Conservation (phyloP, 148 eudicot species). For the Cornus kousa region DNA sequence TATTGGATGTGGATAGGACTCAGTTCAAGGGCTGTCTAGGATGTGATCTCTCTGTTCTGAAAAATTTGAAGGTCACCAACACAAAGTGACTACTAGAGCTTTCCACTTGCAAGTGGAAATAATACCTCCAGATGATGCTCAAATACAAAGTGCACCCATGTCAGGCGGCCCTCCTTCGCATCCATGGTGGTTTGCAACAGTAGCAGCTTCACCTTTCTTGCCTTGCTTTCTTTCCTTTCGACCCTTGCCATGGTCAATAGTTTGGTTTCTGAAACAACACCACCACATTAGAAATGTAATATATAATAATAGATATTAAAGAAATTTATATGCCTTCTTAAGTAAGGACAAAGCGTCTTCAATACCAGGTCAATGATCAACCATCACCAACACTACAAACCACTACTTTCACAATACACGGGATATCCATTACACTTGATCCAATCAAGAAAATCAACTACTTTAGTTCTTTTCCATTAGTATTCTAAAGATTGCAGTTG, state of each 20-base stretch:
- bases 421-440: background rate
- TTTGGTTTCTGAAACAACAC: slow-evolving; percentile 44
- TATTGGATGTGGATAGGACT: background rate
- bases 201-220: slow-evolving; percentile 45
- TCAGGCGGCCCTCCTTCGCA: slow-evolving; percentile 53
- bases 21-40: background rate
- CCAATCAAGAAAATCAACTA: background rate
- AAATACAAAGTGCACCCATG: slow-evolving; percentile 85
- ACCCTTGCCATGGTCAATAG: slow-evolving; percentile 43
- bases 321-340: background rate
- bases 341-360: no score
- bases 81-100: slow-evolving; percentile 6
- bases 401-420: background rate
- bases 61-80: slow-evolving; percentile 1
- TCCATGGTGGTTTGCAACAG: slow-evolving; percentile 23
- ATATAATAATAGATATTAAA: background rate
- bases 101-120: slow-evolving; percentile 1
- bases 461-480: no score
- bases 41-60: background rate
- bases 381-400: background rate
- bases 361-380: background rate
- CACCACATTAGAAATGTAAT: background rate
- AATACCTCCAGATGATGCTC: slow-evolving; percentile 32
- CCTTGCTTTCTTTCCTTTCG: slow-evolving; percentile 60
- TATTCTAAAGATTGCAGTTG: background rate